Conservation (phyloP, 2,329 filamentous ascomycete genomes). For the Nemania sp. region DNA sequence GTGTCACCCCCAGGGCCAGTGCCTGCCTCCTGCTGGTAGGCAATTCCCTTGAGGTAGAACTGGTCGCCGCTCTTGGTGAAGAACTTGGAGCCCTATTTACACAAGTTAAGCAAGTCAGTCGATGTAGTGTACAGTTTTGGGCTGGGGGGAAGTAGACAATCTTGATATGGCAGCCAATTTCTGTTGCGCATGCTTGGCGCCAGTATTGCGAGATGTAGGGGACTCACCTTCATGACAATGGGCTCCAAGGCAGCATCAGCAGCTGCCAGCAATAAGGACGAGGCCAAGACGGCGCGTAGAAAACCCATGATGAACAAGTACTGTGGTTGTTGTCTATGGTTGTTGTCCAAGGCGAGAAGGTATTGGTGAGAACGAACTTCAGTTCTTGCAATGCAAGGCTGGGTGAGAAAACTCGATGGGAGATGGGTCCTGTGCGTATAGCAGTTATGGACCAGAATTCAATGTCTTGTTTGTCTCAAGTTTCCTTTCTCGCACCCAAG, state of each 20-base stretch:
- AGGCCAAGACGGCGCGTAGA: constrained; percentile 37
- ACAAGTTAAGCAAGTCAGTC: constrained; percentile 10
- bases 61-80: constrained; percentile 66
- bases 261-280: constrained; percentile 37
- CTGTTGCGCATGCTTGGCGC: not conserved
- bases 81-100: constrained; percentile 52
- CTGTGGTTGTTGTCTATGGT: not conserved
- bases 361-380: not conserved
- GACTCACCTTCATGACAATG: constrained; percentile 41
- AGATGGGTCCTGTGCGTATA: not conserved
- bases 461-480: constrained; percentile 7
- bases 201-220: not conserved
- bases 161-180: not conserved
- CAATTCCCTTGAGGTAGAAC: constrained; percentile 72
- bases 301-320: constrained; percentile 34
- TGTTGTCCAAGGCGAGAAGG: not conserved
- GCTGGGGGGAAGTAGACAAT: not conserved
- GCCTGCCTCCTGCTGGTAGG: constrained; percentile 71
- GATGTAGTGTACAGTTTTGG: not conserved
- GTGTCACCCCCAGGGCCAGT: constrained; percentile 47
- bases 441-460: constrained; percentile 2
- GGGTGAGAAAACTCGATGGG: not conserved
- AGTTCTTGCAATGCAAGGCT: not conserved
- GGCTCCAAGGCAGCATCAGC: constrained; percentile 38
- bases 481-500: constrained; percentile 8